Conservation (phyloP, 176 grass and related monocot species). For the Rhipidocladum racemiflorum region DNA sequence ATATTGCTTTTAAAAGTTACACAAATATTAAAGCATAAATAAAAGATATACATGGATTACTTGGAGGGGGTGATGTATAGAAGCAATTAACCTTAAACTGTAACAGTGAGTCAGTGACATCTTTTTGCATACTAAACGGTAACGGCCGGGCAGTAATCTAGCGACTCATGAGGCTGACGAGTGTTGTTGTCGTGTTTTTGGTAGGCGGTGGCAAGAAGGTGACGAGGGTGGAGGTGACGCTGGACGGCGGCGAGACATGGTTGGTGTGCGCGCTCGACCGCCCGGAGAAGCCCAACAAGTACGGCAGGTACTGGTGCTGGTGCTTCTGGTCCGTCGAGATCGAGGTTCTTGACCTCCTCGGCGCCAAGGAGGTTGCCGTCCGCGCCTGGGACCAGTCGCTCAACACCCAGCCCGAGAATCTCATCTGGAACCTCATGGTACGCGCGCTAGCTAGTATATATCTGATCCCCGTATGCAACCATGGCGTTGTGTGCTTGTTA, state of each 20-base stretch:
- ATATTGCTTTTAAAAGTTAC: too few relatives aligned
- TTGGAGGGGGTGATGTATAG: too few relatives aligned
- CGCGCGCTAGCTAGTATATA: not conserved
- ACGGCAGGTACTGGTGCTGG: conserved; percentile 96
- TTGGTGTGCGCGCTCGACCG: conserved; percentile 58
- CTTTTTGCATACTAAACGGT: too few relatives aligned
- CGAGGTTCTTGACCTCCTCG: conserved; percentile 76
- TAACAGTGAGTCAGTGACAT: too few relatives aligned
- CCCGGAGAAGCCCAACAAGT: conserved; percentile 88
- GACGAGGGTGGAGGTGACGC: conserved; percentile 87
- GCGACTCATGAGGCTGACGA: not conserved
- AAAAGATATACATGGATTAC: too few relatives aligned
- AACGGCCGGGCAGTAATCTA: too few relatives aligned
- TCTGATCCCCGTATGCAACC: not conserved
- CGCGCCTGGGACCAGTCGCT: conserved; percentile 85
- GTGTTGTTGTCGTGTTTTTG: not conserved
- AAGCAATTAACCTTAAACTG: too few relatives aligned
- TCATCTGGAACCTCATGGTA: conserved; percentile 98
- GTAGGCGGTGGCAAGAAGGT: conserved; percentile 83
- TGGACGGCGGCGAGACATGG: conserved; percentile 92
- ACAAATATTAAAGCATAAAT: too few relatives aligned
- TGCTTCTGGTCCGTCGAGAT: conserved; percentile 94
- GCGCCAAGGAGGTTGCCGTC: conserved; percentile 85
- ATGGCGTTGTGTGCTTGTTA: not conserved
- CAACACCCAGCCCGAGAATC: conserved; percentile 89